Base-by-base conservation (phyloP, 805 yeast species). In the Yarrowia sp. region DNA sequence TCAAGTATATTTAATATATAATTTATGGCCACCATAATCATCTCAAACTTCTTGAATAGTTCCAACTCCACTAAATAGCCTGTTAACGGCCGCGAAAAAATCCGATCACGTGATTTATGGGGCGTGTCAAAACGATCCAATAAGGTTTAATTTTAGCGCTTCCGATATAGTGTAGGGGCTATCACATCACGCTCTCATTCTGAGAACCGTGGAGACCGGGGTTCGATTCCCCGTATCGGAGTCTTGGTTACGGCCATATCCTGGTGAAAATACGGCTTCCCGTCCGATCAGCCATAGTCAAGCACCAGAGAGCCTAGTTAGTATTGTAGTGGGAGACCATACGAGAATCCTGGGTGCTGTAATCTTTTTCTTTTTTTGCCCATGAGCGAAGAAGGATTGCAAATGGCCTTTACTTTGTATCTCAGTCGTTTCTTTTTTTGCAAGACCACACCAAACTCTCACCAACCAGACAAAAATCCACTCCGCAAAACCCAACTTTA, bases 141-240 rank as follows among this genome's bases (percentile, higher is more conserved):
- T 8, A 16, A 16, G 24, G 35, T 44, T 29, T 14, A 0, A n/a
- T 10, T 5, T 44, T 19, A 6, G 16, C n/a, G 21, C 10, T 7
- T 51, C 58, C 58, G 58, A 51, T 51, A 51, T 51, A 51, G 58
- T 51, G 58, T 51, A 51, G 58, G 58, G 58, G 58, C 58, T 51
- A 51, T 51, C 58, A 51, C 58, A 51, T 51, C 58, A 51, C 58
- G 58, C 58, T 51, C 58, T 51, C 58, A 51, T 51, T 16, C 16
- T 32, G 58, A 51, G 58, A 25, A 24, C 58, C 58, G 58, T 51
- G 58, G 58, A 51, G 58, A 51, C 58, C 58, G 58, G 58, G 58
- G 58, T 51, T 51, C 58, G 58, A 51, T 51, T 51, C 58, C 58
- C 58, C 58, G 58, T 51, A 51, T 51, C 58, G 58, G 58, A 51